Conservation (phyloP, 192 early-diverging fungal genomes). For the Umbelopsis sp. region DNA sequence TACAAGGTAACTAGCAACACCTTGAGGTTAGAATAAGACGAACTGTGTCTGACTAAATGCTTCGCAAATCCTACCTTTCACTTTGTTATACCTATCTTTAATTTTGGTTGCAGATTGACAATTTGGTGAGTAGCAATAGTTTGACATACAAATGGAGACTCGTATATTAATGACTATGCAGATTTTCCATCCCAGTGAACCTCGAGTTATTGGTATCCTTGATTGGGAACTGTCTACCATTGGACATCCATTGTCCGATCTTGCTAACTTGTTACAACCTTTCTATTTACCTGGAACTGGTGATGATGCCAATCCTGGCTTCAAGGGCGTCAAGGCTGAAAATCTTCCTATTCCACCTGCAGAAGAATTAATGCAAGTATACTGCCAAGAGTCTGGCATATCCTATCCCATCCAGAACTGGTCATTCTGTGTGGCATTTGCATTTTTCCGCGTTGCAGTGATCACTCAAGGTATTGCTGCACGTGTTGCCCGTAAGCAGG, state of each 20-base stretch:
- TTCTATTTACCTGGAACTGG: conserved; percentile 56
- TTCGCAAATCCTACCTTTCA: not conserved
- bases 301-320: conserved; percentile 42
- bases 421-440: conserved; percentile 85
- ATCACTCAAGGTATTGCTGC: conserved; percentile 92
- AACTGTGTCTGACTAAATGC: not conserved
- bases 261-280: conserved; percentile 83
- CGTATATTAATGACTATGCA: conserved; percentile 2
- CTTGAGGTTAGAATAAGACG: not conserved
- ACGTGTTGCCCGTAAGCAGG: conserved; percentile 83
- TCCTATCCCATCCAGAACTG: conserved; percentile 78
- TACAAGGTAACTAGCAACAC: conserved; percentile 64
- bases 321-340: conserved; percentile 40
- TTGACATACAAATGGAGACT: no score
- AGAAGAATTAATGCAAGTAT: conserved; percentile 68
- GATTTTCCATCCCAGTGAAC: conserved; percentile 77
- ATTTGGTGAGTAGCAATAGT: conserved; percentile 48
- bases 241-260: conserved; percentile 88
- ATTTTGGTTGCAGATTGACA: conserved; percentile 52
- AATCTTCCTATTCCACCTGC: conserved; percentile 63
- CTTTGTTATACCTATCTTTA: not conserved
- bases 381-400: conserved; percentile 64
- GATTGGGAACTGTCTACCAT: conserved; percentile 94
- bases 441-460: conserved; percentile 84
- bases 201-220: conserved; percentile 81